Conservation (phyloP, 352 stramenopile species). For the Pythium volutum region DNA sequence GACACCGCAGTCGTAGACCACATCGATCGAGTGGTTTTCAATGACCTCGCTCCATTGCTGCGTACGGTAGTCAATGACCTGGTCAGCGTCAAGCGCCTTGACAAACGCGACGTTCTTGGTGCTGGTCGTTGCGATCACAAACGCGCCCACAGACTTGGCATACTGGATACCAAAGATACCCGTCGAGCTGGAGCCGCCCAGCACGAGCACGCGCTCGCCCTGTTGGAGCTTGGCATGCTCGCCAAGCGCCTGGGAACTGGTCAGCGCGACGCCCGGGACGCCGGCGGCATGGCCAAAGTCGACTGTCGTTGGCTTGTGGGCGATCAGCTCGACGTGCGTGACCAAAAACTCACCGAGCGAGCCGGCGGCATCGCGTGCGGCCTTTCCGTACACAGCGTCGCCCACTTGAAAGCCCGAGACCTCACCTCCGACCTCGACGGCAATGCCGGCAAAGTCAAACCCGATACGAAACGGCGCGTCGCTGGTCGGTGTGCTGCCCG, state of each 20-base stretch:
- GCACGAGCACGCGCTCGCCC: constrained; percentile 9
- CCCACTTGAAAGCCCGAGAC: constrained; percentile 2
- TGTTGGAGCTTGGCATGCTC: constrained; percentile 31
- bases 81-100: constrained; percentile 35
- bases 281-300: constrained; percentile 39
- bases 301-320: constrained; percentile 37
- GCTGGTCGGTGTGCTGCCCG: constrained; percentile 7
- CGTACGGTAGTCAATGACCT: constrained; percentile 43
- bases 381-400: constrained; percentile 26
- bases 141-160: constrained; percentile 27
- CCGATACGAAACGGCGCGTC: constrained; percentile 35
- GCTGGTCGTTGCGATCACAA: constrained; percentile 34
- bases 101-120: constrained; percentile 35
- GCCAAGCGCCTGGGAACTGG: constrained; percentile 36
- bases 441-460: constrained; percentile 34
- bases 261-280: constrained; percentile 35
- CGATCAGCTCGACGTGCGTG: constrained; percentile 31
- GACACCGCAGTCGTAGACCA: constrained; percentile 27
- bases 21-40: constrained; percentile 12
- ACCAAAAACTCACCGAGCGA: constrained; percentile 40
- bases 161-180: constrained; percentile 45
- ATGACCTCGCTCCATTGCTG: constrained; percentile 24
- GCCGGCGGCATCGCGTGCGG: background rate
- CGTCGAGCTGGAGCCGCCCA: constrained; percentile 11
- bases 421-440: constrained; percentile 23